These are phyloP conservation scores for Artemisia annua DNA, from an alignment of 129 eudicot genomes.

Conservation along the genomic window DNA sequence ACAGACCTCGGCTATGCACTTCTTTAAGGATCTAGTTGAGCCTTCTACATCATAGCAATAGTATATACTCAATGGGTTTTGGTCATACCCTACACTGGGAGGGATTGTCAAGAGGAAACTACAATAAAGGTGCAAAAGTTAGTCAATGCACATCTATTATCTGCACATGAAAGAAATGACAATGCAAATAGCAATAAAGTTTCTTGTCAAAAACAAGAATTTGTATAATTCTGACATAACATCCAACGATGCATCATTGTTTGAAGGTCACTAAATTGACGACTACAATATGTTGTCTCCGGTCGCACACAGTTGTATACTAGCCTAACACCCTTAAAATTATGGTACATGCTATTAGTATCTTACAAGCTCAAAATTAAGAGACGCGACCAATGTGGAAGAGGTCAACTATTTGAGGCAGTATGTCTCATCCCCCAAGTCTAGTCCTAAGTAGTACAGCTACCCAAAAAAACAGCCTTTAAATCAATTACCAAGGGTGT, in stretches of 20 bases:
- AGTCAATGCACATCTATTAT: background rate
- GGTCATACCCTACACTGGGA: constrained; percentile 94
- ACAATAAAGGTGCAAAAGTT: constrained; percentile 25
- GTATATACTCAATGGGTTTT: constrained; percentile 87
- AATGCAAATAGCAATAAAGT: background rate
- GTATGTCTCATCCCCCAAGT: too few species aligned
- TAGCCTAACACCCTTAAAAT: background rate
- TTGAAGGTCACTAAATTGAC: background rate
- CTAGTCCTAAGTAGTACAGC: too few species aligned
- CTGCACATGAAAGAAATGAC: background rate
- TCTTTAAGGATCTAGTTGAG: constrained; percentile 50
- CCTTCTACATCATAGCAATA: constrained; percentile 79
- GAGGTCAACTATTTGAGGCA: background rate
- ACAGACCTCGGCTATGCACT: constrained; percentile 95
- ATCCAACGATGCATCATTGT: background rate
- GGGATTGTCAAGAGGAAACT: constrained; percentile 92
- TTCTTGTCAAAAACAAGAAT: too few species aligned
- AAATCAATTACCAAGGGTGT: too few species aligned
- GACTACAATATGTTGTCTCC: background rate
- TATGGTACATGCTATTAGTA: background rate
- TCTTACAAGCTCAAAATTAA: background rate
- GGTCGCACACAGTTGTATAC: background rate
- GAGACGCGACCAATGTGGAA: background rate
- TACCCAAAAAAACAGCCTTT: too few species aligned
- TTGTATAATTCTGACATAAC: background rate